Conservation (phyloP, 2,329 filamentous ascomycete species). For the Aurifilum marmelostoma region DNA sequence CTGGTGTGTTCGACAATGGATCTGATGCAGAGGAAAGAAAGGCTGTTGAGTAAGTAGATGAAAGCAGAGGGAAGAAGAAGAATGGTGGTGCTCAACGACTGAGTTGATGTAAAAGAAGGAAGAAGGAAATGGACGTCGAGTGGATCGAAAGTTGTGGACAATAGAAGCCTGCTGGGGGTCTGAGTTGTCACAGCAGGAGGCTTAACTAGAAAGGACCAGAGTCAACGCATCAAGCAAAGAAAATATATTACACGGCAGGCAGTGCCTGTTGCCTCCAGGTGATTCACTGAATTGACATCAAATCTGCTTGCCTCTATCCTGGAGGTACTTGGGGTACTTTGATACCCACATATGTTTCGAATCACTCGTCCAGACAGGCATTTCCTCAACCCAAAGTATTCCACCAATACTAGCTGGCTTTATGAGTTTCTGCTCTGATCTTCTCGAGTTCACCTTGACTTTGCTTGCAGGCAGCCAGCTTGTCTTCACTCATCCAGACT, state of each 20-base stretch:
- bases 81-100: background rate
- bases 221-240: background rate
- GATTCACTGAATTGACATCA: background rate
- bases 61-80: too few species aligned
- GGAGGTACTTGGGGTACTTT: background rate
- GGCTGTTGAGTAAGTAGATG: too few species aligned
- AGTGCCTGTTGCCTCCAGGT: background rate
- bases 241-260: too few species aligned
- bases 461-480: background rate
- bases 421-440: background rate
- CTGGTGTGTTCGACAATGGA: too few species aligned
- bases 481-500: background rate
- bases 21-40: background rate
- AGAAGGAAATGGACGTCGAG: too few species aligned
- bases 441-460: background rate
- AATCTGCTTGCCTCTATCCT: background rate
- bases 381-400: background rate
- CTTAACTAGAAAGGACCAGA: background rate
- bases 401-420: background rate
- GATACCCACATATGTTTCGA: background rate
- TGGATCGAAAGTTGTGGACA: background rate
- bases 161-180: too few species aligned
- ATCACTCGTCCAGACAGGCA: background rate
- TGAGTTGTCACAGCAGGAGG: too few species aligned
- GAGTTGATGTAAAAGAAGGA: background rate